These are phyloP conservation scores for Spergularia bocconei DNA, from an alignment of 148 eudicot genomes.

Conservation along the genomic window DNA sequence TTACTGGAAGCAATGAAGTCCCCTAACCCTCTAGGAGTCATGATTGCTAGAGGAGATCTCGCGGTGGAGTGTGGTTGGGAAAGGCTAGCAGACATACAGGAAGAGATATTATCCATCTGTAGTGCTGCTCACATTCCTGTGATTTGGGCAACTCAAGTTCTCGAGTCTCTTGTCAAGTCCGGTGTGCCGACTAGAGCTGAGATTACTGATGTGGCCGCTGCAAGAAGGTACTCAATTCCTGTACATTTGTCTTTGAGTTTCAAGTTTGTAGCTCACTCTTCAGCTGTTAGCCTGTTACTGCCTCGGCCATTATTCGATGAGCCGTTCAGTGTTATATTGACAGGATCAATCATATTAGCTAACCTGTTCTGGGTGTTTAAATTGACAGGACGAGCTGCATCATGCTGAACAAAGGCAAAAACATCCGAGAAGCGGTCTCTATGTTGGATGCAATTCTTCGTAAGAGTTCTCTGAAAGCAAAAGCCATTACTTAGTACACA, in stretches of 20 bases:
- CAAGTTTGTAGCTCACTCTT: not conserved
- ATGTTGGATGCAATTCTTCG: constrained; percentile 14
- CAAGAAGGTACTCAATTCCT: not conserved
- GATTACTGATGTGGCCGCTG: constrained; percentile 17
- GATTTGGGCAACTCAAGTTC: constrained; percentile 17
- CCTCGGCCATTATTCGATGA: no score
- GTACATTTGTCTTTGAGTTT: not conserved
- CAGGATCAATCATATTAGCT: not conserved
- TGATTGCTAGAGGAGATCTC: constrained; percentile 71
- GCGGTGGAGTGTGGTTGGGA: constrained; percentile 33
- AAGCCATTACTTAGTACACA: no score
- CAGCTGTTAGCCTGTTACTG: no score
- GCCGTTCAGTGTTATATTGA: no score
- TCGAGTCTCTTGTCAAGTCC: constrained; percentile 15
- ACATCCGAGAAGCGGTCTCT: constrained; percentile 10
- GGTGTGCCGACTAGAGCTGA: constrained; percentile 18
- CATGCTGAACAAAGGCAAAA: constrained; percentile 20
- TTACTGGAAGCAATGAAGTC: constrained; percentile 58
- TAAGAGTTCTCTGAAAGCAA: constrained; percentile 3
- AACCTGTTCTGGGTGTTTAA: not conserved
- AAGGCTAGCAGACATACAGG: constrained; percentile 49
- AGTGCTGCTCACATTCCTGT: constrained; percentile 37
- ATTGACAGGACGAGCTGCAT: constrained; percentile 10
- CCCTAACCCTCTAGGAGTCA: constrained; percentile 51
- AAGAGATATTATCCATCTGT: constrained; percentile 48